These are phyloP conservation scores for Erysimum cheiri DNA, from an alignment of 441 rosid genomes.

Conservation along the genomic window DNA sequence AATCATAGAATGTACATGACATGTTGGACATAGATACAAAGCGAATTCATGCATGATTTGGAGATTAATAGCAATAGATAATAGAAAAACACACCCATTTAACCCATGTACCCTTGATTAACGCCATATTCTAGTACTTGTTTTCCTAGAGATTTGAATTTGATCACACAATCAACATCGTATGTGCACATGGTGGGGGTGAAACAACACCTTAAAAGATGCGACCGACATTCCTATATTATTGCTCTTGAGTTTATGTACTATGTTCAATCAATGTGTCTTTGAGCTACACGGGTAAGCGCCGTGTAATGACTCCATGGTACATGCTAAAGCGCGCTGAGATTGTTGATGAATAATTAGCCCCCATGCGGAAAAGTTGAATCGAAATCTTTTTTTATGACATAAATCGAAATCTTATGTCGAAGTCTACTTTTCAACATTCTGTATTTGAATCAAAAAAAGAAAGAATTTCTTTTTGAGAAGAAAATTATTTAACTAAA, in stretches of 20 bases:
- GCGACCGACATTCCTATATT: background rate
- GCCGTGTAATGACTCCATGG: background rate
- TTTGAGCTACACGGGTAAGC: background rate
- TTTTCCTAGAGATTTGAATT: slow-evolving; percentile 6
- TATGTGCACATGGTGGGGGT: slow-evolving; percentile 13
- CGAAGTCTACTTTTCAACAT: no score
- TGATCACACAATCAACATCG: slow-evolving; percentile 24
- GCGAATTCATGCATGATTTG: background rate
- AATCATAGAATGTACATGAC: background rate
- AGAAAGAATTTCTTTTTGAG: no score
- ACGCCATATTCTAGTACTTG: slow-evolving; percentile 11
- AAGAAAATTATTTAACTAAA: no score
- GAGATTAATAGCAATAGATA: background rate
- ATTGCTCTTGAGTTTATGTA: no score
- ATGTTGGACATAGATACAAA: slow-evolving; percentile 6
- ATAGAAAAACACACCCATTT: background rate
- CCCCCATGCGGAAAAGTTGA: background rate
- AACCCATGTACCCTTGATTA: slow-evolving; percentile 21
- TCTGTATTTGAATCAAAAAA: no score
- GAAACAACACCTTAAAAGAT: background rate
- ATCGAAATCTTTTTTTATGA: no score
- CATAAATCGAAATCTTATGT: no score
- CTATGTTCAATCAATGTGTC: background rate
- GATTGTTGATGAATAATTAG: background rate
- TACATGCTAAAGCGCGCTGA: background rate